Evolutionary conservation across 164 flowering plant genomes (phyloP), one percentile per base, ranked within the genome.

Genomic region (Chimonanthus praecox): DNA sequence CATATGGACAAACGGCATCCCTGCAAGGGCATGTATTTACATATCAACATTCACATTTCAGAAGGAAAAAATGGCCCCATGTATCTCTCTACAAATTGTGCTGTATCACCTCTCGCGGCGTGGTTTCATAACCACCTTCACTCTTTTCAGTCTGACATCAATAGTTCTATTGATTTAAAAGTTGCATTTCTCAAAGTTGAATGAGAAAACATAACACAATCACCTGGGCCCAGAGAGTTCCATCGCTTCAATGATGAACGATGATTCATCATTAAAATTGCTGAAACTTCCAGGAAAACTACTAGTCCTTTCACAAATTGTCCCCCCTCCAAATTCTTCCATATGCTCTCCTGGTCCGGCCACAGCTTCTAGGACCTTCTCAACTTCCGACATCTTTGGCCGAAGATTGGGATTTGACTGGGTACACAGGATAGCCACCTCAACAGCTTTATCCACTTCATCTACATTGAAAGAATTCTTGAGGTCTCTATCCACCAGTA

Each of bases 171-270:
- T 21, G 44, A 44, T 63, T 33, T 63, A 18, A 6, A 63, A n/a
- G 13, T 20, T 20, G 44, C 46, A 63, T 18, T 43, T 13, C 21
- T 63, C 5, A 33, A 44, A 21, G 7, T n/a, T 7, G 66, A 58
- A 58, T 33, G 46, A 8, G 21, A 65, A 18, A 10, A 44, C 44
- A 48, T 16, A 71, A 45, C 11, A 66, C 13, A 47, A 33, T 90
- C 82, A 94, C 69, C 99, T 80, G 7, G 98, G 99, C 71, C 99
- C 99, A 15, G 98, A 94, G 18, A 94, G 90, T 86, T 94, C 97
- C 73, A 94, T 92, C n/a, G 98, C 89, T 84, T 94, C 99, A 54
- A 94, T 83, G 67, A 84, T 77, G 78, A 90, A 90, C 1, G 97
- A 94, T 73, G 87, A 85, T 47, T 88, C 95, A 54, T 85, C 94